Evolutionary conservation across 2,329 filamentous ascomycete genomes (phyloP), one percentile per base, ranked within the genome.

Genomic region (Sarocladium oryzae): DNA sequence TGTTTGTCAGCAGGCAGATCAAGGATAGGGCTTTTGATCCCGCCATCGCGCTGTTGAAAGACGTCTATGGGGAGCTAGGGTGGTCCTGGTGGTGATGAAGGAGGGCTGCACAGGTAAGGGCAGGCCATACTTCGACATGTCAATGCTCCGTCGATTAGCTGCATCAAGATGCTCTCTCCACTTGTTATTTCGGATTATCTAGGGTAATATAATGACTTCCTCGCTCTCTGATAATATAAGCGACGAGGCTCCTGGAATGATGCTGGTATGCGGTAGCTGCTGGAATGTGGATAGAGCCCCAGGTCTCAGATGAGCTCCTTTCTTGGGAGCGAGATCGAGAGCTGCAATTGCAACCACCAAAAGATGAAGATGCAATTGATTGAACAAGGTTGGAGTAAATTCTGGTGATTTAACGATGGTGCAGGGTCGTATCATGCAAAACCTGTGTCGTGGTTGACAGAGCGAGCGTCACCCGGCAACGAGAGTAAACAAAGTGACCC

Each of bases 381-480:
- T 37, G 7, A 8, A n/a, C 7, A 15, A 6, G 6, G 35, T 6
- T 37, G 5, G 8, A 8, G 8, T 15, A 37, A 16, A 6, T 37
- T 37, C 11, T 18, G 8, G n/a, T 37, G 35, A 8, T 8, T 18
- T n/a, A n/a, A n/a, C n/a, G n/a, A n/a, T n/a, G n/a, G n/a, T n/a
- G n/a, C n/a, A n/a, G n/a, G n/a, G n/a, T n/a, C n/a, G n/a, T n/a
- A n/a, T n/a, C n/a, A n/a, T n/a, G n/a, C n/a, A n/a, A n/a, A n/a
- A n/a, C n/a, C n/a, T n/a, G n/a, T n/a, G n/a, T n/a, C n/a, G n/a
- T n/a, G n/a, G n/a, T n/a, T n/a, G n/a, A n/a, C n/a, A n/a, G n/a
- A n/a, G n/a, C n/a, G n/a, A n/a, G 20, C n/a, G 61, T 67, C 58
- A 62, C 59, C 66, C 58, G 55, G 64, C 66, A 67, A 68, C 66